phyloP scores from a whole-genome alignment of 768 basidiomycete genomes.

The Heimioporus sp. region DNA sequence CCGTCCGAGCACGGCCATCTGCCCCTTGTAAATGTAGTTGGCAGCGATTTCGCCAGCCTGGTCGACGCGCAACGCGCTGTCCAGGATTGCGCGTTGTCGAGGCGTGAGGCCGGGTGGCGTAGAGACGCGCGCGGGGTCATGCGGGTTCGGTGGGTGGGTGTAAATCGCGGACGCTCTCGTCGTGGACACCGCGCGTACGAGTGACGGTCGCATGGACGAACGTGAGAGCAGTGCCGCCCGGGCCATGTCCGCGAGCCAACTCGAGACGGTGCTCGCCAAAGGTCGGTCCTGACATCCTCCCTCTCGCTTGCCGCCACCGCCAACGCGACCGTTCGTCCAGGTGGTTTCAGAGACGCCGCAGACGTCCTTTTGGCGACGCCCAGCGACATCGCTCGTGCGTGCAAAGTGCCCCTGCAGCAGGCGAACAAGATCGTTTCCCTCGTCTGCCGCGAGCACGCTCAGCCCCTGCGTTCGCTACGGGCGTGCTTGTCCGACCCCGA shows the following conservation, averaged over 20 bases:
- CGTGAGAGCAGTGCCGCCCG: background rate
- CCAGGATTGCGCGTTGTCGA: conserved; percentile 49
- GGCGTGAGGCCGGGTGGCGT: conserved; percentile 54
- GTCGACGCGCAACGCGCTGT: conserved; percentile 82
- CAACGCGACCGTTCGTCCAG: conserved; percentile 31
- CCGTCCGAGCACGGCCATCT: conserved; percentile 67
- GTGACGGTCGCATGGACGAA: conserved; percentile 12
- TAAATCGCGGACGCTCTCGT: conserved; percentile 50
- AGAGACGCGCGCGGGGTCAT: conserved; percentile 43
- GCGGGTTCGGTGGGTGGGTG: conserved; percentile 34
- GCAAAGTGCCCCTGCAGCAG: conserved; percentile 49
- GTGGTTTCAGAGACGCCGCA: conserved; percentile 43
- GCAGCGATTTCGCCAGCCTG: conserved; percentile 96
- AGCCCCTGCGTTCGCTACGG: conserved; percentile 40
- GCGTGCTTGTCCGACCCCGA: conserved; percentile 36
- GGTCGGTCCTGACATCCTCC: conserved; percentile 25
- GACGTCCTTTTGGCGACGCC: conserved; percentile 51
- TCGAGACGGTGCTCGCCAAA: conserved; percentile 34
- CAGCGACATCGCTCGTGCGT: conserved; percentile 54
- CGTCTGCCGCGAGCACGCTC: conserved; percentile 45
- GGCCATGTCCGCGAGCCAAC: conserved; percentile 30
- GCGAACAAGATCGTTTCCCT: conserved; percentile 48
- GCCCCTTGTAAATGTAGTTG: conserved; percentile 93
- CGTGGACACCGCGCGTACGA: conserved; percentile 20
- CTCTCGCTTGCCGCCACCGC: background rate